phyloP scores from a whole-genome alignment of 2,329 filamentous ascomycete genomes.

The Microcyclospora pomicola region DNA sequence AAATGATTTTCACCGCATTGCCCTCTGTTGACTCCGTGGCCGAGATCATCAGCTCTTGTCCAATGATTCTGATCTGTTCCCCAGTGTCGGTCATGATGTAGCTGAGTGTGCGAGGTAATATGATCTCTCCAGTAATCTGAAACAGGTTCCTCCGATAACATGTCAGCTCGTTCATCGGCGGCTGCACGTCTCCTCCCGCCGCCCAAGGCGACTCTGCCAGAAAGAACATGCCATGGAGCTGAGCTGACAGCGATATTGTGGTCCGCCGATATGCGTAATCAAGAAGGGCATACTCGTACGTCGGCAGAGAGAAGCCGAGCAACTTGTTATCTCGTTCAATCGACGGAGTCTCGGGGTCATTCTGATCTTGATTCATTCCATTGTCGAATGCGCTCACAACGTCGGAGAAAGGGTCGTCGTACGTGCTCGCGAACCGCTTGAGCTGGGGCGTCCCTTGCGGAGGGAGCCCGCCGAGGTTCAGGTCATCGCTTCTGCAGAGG shows the following conservation, averaged over 20 bases:
- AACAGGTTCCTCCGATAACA: conserved; percentile 94
- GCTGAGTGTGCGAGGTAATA: conserved; percentile 61
- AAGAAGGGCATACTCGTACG: conserved; percentile 44
- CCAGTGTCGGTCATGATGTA: conserved; percentile 74
- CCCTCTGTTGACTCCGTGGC: conserved; percentile 92
- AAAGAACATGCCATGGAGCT: conserved; percentile 83
- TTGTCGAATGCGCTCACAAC: conserved; percentile 36
- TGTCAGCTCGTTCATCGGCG: conserved; percentile 67
- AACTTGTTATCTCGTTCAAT: conserved; percentile 50
- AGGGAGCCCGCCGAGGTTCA: conserved; percentile 14
- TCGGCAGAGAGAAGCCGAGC: conserved; percentile 36
- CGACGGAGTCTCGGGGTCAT: conserved; percentile 36
- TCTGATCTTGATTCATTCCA: conserved; percentile 24
- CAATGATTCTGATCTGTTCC: conserved; percentile 68
- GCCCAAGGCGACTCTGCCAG: conserved; percentile 64
- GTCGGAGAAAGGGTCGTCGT: conserved; percentile 39
- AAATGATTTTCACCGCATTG: conserved; percentile 82
- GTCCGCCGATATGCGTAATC: conserved; percentile 52
- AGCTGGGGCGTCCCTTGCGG: conserved; percentile 15
- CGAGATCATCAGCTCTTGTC: conserved; percentile 75
- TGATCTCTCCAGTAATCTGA: conserved; percentile 83
- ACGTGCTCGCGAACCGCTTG: conserved; percentile 25
- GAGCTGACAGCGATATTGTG: conserved; percentile 55
- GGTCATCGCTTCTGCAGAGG: conserved; percentile 15
- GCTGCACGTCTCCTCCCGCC: conserved; percentile 37